Evolutionary conservation across 1,284 basidiomycete species (phyloP).

Genomic region (Puccinia polysora): DNA sequence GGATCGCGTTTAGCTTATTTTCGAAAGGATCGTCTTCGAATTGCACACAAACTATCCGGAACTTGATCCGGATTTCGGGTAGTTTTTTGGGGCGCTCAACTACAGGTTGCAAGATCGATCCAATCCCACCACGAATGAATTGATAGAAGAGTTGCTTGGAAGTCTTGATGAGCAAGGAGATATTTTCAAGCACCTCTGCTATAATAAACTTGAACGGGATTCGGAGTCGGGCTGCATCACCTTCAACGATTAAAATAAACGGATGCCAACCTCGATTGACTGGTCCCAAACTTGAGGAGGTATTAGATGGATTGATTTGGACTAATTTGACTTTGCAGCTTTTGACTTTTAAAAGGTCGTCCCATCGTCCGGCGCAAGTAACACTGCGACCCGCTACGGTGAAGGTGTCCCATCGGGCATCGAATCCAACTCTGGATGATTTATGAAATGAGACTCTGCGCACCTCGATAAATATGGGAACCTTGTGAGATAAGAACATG

Average conservation of each 20-base stretch:
- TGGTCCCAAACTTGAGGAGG: constrained; percentile 35
- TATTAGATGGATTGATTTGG: constrained; percentile 39
- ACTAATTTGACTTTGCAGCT: constrained; percentile 59
- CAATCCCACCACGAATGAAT: constrained; percentile 52
- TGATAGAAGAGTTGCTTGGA: constrained; percentile 55
- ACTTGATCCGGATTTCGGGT: constrained; percentile 60
- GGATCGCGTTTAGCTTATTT: constrained; percentile 70
- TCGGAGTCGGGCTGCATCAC: constrained; percentile 66
- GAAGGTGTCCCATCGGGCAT: constrained; percentile 52
- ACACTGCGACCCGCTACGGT: constrained; percentile 57
- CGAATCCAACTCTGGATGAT: constrained; percentile 47
- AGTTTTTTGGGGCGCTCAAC: constrained; percentile 51
- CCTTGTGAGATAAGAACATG: constrained; percentile 39
- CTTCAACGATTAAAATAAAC: constrained; percentile 56
- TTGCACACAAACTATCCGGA: constrained; percentile 66
- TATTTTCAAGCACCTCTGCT: constrained; percentile 54
- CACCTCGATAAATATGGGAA: constrained; percentile 38
- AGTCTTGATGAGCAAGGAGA: constrained; percentile 54
- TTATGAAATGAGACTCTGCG: constrained; percentile 39
- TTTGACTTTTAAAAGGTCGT: constrained; percentile 68
- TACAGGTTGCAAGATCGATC: constrained; percentile 49
- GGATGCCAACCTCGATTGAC: constrained; percentile 50
- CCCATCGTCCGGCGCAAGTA: constrained; percentile 61
- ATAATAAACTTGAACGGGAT: constrained; percentile 76
- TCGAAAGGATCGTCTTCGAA: constrained; percentile 86